phyloP scores from a whole-genome alignment of 345 rosid genomes.

The Zanthoxylum bungeanum region DNA sequence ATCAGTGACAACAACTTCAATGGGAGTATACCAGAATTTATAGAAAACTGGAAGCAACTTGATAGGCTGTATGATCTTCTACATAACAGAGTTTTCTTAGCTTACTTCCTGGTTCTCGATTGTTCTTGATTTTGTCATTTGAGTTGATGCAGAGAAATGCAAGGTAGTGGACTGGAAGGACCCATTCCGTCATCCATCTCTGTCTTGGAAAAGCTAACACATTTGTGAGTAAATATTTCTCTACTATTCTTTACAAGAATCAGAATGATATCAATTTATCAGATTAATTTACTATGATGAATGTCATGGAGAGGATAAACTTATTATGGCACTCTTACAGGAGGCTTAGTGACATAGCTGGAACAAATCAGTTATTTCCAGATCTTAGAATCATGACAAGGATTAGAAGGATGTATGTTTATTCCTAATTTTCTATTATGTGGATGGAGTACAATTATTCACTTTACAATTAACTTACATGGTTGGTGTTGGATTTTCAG shows the following conservation, averaged over 20 bases:
- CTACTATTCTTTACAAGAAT: background rate
- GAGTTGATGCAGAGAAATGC: slow-evolving; percentile 31
- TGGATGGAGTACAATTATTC: background rate
- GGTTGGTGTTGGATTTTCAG: slow-evolving; percentile 18
- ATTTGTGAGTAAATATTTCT: slow-evolving; percentile 20
- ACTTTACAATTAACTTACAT: background rate
- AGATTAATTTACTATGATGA: background rate
- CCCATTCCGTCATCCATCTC: slow-evolving; percentile 36
- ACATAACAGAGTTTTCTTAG: background rate
- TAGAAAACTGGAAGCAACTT: slow-evolving; percentile 51
- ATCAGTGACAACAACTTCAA: slow-evolving; percentile 57
- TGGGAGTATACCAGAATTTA: slow-evolving; percentile 54
- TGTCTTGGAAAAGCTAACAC: slow-evolving; percentile 12
- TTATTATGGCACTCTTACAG: slow-evolving; percentile 10
- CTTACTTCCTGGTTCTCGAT: background rate
- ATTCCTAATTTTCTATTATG: background rate
- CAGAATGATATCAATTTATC: background rate
- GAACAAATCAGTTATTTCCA: slow-evolving; percentile 26
- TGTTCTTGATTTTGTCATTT: slow-evolving; percentile 1
- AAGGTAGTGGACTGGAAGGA: slow-evolving; percentile 34
- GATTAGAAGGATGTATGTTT: slow-evolving; percentile 19
- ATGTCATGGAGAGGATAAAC: background rate
- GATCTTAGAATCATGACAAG: slow-evolving; percentile 10
- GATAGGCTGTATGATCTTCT: slow-evolving; percentile 40
- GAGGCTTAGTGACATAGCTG: slow-evolving; percentile 28